A percentile compares a stretch with the other conserved stretches of the same genome.
Conservation (phyloP, 768 basidiomycete genomes). For the Podaxis sp. region DNA sequence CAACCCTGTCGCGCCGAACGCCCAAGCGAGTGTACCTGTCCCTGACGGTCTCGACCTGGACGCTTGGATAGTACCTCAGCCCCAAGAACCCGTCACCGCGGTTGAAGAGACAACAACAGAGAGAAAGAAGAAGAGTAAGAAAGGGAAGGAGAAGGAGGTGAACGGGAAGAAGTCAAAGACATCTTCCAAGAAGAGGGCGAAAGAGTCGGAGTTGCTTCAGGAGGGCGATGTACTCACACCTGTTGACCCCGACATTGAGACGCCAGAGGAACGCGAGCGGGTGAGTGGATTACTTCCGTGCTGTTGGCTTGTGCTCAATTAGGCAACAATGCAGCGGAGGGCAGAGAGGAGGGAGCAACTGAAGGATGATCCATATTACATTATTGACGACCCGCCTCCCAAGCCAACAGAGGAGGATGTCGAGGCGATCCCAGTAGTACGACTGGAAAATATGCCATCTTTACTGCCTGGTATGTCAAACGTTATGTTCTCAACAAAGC, state of each 20-base stretch:
- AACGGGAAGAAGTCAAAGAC: slow-evolving; percentile 25
- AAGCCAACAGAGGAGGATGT: slow-evolving; percentile 53
- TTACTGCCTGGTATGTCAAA: slow-evolving; percentile 28
- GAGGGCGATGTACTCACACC: slow-evolving; percentile 35
- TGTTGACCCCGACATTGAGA: slow-evolving; percentile 42
- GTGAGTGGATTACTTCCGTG: slow-evolving; percentile 41
- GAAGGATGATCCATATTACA: slow-evolving; percentile 90
- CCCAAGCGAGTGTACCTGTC: slow-evolving; percentile 78
- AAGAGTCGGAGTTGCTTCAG: slow-evolving; percentile 19
- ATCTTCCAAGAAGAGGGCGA: slow-evolving; percentile 32
- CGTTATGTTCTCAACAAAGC: background rate
- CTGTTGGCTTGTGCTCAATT: background rate
- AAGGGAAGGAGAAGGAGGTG: slow-evolving; percentile 32
- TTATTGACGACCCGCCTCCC: slow-evolving; percentile 60
- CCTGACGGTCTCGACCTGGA: slow-evolving; percentile 90
- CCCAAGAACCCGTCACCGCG: slow-evolving; percentile 32
- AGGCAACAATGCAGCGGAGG: slow-evolving; percentile 50
- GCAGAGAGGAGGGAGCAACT: slow-evolving; percentile 74
- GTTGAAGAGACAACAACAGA: slow-evolving; percentile 44
- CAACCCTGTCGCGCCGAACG: slow-evolving; percentile 76
- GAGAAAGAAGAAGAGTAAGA: slow-evolving; percentile 56
- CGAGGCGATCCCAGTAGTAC: slow-evolving; percentile 92
- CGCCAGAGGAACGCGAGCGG: slow-evolving; percentile 62
- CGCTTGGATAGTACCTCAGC: slow-evolving; percentile 76
- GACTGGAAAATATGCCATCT: slow-evolving; percentile 70